phyloP scores from a whole-genome alignment of 305 asterid species.

The Fraxinus xanthoxyloides region DNA sequence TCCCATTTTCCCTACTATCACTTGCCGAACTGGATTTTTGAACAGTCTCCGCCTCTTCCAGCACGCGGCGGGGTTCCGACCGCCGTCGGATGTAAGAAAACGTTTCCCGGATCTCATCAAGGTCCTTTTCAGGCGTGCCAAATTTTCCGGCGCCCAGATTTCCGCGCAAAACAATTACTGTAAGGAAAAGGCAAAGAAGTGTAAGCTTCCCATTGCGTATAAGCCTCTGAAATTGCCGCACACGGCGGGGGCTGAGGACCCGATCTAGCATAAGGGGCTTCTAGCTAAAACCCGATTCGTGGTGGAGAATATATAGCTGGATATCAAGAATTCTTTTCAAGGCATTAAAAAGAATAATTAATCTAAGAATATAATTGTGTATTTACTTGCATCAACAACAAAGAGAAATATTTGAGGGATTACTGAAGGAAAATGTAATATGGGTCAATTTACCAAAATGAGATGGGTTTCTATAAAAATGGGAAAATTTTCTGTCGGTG shows the following conservation, averaged over 20 bases:
- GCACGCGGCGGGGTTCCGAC: conserved; percentile 34
- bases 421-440: background rate
- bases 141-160: conserved; percentile 54
- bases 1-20: conserved; percentile 2
- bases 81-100: conserved; percentile 43
- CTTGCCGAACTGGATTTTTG: background rate
- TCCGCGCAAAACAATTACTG: conserved; percentile 41
- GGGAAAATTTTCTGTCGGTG: background rate
- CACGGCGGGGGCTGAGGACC: conserved; percentile 31
- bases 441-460: background rate
- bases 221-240: conserved; percentile 36
- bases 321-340: background rate
- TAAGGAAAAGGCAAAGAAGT: conserved; percentile 43
- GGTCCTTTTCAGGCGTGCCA: conserved; percentile 57
- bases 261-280: conserved; percentile 34
- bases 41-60: background rate
- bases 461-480: background rate
- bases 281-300: background rate
- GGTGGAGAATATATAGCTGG: background rate
- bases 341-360: background rate
- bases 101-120: conserved; percentile 48
- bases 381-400: background rate
- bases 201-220: conserved; percentile 44
- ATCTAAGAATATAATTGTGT: background rate
- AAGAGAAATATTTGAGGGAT: background rate